phyloP scores from a whole-genome alignment of 768 basidiomycete genomes.

The Termitomyces sp. region DNA sequence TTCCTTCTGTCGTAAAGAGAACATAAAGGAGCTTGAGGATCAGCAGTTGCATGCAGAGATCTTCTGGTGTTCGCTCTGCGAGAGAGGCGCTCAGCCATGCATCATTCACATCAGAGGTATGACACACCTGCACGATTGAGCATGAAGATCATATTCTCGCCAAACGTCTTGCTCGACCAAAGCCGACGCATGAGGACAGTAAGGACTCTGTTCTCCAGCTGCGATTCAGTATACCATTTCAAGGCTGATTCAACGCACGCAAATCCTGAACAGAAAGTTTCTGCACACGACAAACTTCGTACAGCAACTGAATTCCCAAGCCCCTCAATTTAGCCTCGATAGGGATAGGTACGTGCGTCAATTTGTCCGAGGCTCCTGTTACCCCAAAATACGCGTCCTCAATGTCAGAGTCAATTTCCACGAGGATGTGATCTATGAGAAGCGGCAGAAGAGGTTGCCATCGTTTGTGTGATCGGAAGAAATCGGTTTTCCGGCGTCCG shows the following conservation, averaged over 20 bases:
- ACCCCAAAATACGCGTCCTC: slow-evolving; percentile 54
- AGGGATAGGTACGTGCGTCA: slow-evolving; percentile 47
- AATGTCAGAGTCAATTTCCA: slow-evolving; percentile 75
- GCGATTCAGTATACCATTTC: slow-evolving; percentile 12
- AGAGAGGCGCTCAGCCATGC: background rate
- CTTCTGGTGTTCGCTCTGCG: slow-evolving; percentile 80
- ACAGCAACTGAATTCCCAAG: slow-evolving; percentile 70
- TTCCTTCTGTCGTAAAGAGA: slow-evolving; percentile 88
- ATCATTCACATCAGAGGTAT: background rate
- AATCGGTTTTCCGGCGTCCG: slow-evolving; percentile 61
- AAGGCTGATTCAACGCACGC: slow-evolving; percentile 38
- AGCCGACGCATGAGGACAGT: slow-evolving; percentile 78
- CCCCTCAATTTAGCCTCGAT: slow-evolving; percentile 81
- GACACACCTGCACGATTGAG: slow-evolving; percentile 86
- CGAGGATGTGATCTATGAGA: slow-evolving; percentile 77
- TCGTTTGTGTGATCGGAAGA: slow-evolving; percentile 74
- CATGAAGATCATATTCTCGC: slow-evolving; percentile 99
- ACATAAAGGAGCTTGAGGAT: slow-evolving; percentile 93
- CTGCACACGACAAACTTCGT: slow-evolving; percentile 91
- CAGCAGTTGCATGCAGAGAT: slow-evolving; percentile 89
- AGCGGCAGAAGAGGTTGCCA: slow-evolving; percentile 81
- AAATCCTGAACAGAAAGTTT: slow-evolving; percentile 74
- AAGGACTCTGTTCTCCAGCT: slow-evolving; percentile 72
- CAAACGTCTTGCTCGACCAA: slow-evolving; percentile 89
- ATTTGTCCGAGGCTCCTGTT: slow-evolving; percentile 27